Evolutionary conservation across 495 filamentous ascomycete genomes (phyloP).

Genomic region (Xylaria curta): DNA sequence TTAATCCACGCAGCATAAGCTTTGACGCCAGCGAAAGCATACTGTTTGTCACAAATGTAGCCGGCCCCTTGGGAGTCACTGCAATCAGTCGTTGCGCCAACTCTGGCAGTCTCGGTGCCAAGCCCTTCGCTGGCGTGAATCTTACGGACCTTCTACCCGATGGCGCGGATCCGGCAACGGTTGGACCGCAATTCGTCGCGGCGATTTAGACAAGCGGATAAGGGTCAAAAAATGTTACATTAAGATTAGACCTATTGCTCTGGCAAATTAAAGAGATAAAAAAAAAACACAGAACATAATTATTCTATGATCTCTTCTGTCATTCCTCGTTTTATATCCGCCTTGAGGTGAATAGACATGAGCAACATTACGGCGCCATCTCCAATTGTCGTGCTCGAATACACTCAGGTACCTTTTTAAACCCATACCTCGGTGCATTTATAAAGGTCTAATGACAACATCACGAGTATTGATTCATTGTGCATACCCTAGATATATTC

Average conservation of each 20-base stretch:
- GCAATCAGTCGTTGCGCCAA: conserved; percentile 32
- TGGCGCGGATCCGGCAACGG: conserved; percentile 21
- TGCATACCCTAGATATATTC: background rate
- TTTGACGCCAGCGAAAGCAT: conserved; percentile 29
- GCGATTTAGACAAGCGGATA: background rate
- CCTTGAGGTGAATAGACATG: background rate
- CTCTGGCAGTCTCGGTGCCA: conserved; percentile 29
- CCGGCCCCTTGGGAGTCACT: conserved; percentile 36
- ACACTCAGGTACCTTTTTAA: background rate
- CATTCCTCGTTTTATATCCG: background rate
- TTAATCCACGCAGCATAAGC: conserved; percentile 44
- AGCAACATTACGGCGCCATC: background rate
- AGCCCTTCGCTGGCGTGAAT: conserved; percentile 30
- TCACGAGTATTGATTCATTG: too few species aligned
- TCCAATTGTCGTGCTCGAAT: background rate
- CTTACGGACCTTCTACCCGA: background rate
- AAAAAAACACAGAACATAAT: too few species aligned
- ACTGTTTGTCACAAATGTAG: conserved; percentile 43
- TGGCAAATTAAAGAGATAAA: too few species aligned
- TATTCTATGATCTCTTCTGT: too few species aligned
- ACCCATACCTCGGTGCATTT: background rate
- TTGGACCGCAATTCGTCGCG: conserved; percentile 40
- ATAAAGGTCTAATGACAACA: background rate
- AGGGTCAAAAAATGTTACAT: background rate
- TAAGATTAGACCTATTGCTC: background rate